Evolutionary conservation across 768 basidiomycete species (phyloP).

Genomic region (Suillus bovinus): DNA sequence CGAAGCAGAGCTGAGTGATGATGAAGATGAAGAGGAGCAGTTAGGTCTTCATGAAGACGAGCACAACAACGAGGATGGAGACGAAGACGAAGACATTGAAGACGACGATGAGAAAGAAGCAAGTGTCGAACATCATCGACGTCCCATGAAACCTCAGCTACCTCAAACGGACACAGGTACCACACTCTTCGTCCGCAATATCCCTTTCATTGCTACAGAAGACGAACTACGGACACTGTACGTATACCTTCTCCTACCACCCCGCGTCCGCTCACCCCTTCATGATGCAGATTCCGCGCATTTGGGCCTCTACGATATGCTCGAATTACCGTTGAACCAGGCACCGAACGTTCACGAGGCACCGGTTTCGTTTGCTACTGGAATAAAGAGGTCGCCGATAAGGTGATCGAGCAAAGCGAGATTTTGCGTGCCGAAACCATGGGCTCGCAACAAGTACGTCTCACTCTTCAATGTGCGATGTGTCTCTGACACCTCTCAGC

Average conservation of each 20-base stretch:
- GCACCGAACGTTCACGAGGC: conserved; percentile 85
- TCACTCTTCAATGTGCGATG: conserved; percentile 18
- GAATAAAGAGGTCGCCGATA: conserved; percentile 88
- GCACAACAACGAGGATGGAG: conserved; percentile 42
- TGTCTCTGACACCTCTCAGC: conserved; percentile 31
- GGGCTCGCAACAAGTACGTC: conserved; percentile 37
- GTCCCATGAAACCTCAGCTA: conserved; percentile 62
- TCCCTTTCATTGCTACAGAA: conserved; percentile 90
- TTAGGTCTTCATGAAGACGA: conserved; percentile 45
- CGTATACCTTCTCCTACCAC: conserved; percentile 28
- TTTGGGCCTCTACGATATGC: conserved; percentile 95
- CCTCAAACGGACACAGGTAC: conserved; percentile 87
- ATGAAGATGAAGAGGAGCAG: conserved; percentile 41
- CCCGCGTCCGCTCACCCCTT: neutral
- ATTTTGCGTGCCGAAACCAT: conserved; percentile 65
- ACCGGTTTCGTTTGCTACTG: conserved; percentile 98
- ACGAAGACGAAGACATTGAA: conserved; percentile 33
- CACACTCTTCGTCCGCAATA: conserved; percentile 92
- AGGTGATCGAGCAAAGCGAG: conserved; percentile 79
- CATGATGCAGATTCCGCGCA: conserved; percentile 68
- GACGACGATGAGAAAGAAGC: conserved; percentile 29
- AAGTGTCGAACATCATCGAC: conserved; percentile 35
- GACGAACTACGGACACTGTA: conserved; percentile 88
- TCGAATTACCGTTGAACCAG: conserved; percentile 82
- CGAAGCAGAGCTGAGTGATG: conserved; percentile 27